A percentile compares a stretch with the other conserved stretches of the same genome.
These are phyloP conservation scores for Fraxinus platypoda DNA, from an alignment of 305 asterid species.

Conservation along the genomic window DNA sequence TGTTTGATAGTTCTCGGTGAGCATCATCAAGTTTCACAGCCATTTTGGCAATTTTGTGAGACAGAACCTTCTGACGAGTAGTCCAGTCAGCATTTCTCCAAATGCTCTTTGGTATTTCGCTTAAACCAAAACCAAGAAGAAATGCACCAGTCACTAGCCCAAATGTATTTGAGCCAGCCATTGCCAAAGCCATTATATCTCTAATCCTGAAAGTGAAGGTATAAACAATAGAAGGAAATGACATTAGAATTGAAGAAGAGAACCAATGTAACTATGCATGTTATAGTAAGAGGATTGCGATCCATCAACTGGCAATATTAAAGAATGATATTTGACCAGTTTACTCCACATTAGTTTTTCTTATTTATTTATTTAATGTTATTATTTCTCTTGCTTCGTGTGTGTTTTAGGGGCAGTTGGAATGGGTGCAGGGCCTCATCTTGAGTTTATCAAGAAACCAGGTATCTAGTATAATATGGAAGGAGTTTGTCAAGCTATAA, in stretches of 20 bases:
- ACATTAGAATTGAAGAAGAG: conserved; percentile 4
- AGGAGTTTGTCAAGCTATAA: neutral
- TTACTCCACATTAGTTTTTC: neutral
- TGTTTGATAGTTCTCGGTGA: conserved; percentile 87
- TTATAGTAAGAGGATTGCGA: neutral
- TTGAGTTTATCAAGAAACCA: neutral
- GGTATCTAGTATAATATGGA: conserved; percentile 3
- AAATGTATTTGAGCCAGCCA: conserved; percentile 99
- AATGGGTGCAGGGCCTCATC: neutral
- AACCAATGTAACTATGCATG: conserved; percentile 8
- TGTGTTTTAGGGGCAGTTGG: neutral
- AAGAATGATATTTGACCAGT: neutral
- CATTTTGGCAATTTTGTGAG: conserved; percentile 90
- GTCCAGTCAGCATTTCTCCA: conserved; percentile 99
- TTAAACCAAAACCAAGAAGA: conserved; percentile 98
- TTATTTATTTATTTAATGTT: neutral
- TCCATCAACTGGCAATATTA: conserved; percentile 11
- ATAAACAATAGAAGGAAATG: conserved; percentile 23
- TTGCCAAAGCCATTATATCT: conserved; percentile 80
- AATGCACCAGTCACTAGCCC: conserved; percentile 99
- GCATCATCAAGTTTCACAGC: conserved; percentile 99
- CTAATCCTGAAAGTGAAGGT: conserved; percentile 44
- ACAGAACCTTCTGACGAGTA: conserved; percentile 89
- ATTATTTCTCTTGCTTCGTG: neutral
- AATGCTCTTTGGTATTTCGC: conserved; percentile 85